These are phyloP conservation scores for Colletotrichum paranaense DNA, from an alignment of 2,329 filamentous ascomycete species.

Conservation along the genomic window DNA sequence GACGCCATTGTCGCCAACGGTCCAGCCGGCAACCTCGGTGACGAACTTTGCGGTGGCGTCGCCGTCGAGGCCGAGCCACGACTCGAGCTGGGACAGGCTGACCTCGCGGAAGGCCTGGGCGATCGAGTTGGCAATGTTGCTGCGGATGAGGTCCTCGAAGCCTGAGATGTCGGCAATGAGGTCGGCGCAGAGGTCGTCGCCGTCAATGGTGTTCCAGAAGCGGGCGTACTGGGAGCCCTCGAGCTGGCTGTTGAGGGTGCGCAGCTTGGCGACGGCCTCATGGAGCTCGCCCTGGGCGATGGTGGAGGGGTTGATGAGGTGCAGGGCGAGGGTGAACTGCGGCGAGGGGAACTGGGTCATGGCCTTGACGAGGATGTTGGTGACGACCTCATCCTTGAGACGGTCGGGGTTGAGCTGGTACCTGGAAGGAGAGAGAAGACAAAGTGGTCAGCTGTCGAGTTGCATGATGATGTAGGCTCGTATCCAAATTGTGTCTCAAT, in stretches of 20 bases:
- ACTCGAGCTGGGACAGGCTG: conserved; percentile 74
- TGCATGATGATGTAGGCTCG: background rate
- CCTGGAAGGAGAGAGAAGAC: conserved; percentile 58
- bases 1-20: conserved; percentile 72
- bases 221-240: conserved; percentile 88
- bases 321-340: conserved; percentile 93
- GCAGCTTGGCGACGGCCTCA: conserved; percentile 91
- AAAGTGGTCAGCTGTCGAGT: conserved; percentile 4
- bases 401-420: conserved; percentile 99
- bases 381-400: conserved; percentile 95
- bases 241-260: conserved; percentile 85
- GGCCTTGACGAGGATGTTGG: conserved; percentile 98
- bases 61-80: conserved; percentile 79
- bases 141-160: conserved; percentile 93
- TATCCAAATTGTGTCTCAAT: conserved; percentile 51
- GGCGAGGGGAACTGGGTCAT: conserved; percentile 97
- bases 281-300: conserved; percentile 77
- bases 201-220: conserved; percentile 95
- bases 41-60: conserved; percentile 82
- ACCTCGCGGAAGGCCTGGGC: conserved; percentile 84
- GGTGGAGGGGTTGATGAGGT: conserved; percentile 88
- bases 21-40: conserved; percentile 88
- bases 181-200: conserved; percentile 95
- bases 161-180: conserved; percentile 93
- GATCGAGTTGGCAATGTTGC: conserved; percentile 89